Evolutionary conservation across 441 rosid species (phyloP).

Genomic region (Viola pubescens): DNA sequence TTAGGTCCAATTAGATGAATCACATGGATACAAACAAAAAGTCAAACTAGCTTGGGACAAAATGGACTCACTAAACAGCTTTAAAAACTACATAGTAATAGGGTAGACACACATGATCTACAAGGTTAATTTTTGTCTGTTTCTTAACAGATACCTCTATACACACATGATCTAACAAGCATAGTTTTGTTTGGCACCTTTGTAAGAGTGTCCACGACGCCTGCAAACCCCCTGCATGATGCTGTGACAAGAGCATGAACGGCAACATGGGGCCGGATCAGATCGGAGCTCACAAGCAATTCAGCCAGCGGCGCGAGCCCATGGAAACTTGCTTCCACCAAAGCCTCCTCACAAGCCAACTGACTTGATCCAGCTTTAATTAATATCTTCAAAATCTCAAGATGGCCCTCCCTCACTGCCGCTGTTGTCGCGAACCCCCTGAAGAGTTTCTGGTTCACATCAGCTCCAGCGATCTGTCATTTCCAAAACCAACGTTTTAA

Average conservation of each 20-base stretch:
- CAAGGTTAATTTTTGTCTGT: too few species aligned
- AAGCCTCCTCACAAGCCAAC: constrained; percentile 91
- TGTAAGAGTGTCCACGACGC: constrained; percentile 58
- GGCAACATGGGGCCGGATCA: constrained; percentile 79
- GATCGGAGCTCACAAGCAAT: constrained; percentile 77
- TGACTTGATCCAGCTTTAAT: constrained; percentile 88
- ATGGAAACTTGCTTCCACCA: constrained; percentile 73
- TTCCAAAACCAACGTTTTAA: constrained; percentile 20
- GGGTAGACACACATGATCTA: too few species aligned
- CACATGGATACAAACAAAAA: neutral
- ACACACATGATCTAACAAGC: too few species aligned
- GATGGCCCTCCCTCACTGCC: constrained; percentile 84
- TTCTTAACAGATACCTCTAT: too few species aligned
- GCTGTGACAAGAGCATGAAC: constrained; percentile 87
- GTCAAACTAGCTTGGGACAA: neutral
- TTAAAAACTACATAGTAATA: too few species aligned
- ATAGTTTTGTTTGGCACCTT: constrained; percentile 30
- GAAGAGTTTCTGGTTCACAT: constrained; percentile 87
- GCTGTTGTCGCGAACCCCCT: constrained; percentile 88
- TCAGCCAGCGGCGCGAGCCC: constrained; percentile 58
- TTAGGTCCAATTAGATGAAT: neutral
- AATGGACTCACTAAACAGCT: neutral
- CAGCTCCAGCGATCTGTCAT: constrained; percentile 80
- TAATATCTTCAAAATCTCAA: constrained; percentile 74
- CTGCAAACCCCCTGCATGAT: constrained; percentile 72